phyloP scores from a whole-genome alignment of 352 stramenopile species.

The Saprolegnia diclina region DNA sequence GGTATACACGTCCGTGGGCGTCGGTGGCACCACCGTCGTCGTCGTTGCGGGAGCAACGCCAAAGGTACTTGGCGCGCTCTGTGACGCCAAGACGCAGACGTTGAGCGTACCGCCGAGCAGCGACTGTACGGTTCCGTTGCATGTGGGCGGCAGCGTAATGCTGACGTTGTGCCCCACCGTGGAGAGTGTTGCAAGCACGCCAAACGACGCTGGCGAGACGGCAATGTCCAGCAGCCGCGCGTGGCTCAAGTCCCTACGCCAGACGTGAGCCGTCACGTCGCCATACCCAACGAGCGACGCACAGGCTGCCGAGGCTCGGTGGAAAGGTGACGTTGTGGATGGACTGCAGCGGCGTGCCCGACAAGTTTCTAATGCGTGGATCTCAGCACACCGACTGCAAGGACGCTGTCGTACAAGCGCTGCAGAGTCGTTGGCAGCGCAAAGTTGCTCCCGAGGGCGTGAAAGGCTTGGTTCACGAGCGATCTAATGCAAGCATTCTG shows the following conservation, averaged over 20 bases:
- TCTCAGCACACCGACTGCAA: neutral
- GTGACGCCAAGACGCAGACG: conserved; percentile 2
- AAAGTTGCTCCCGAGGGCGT: neutral
- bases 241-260: conserved; percentile 17
- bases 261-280: neutral
- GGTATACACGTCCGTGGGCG: neutral
- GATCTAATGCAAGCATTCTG: neutral
- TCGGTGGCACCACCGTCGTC: neutral
- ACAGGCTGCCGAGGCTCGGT: conserved; percentile 12
- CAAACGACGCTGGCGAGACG: neutral
- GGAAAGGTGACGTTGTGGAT: conserved; percentile 21
- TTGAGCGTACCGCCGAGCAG: neutral
- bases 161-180: conserved; percentile 15
- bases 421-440: conserved; percentile 6
- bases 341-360: neutral
- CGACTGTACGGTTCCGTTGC: neutral
- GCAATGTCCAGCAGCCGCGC: neutral
- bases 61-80: neutral
- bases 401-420: neutral
- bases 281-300: neutral
- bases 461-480: conserved; percentile 5
- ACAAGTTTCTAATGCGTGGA: conserved; percentile 1
- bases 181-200: neutral
- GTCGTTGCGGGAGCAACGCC: neutral
- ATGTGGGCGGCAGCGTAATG: neutral